Evolutionary conservation across 495 filamentous ascomycete genomes (phyloP), one percentile per base, ranked within the genome.

Genomic region (Hypoxylon fuscum): DNA sequence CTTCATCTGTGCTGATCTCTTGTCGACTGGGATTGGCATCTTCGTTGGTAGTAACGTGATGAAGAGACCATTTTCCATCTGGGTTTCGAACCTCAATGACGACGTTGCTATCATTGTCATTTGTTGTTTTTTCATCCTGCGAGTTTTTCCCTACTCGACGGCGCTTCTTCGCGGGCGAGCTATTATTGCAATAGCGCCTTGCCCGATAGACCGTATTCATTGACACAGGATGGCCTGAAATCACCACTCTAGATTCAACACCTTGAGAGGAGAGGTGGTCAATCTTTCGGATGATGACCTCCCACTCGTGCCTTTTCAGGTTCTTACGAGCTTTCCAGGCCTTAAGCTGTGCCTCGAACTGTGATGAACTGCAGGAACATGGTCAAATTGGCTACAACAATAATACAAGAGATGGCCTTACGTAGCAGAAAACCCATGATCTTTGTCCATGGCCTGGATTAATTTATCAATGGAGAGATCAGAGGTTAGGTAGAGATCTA

Each of bases 311-410:
- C 0, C 14, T 44, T 53, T 51, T 59, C 11, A 69, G n/a, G 12
- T 69, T 66, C 54, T 69, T 69, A 20, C 57, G 66, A 14, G 54
- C 62, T 1, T 52, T 40, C 66, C 62, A 69, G 7, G 18, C 8
- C 29, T 37, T 65, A 4, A 66, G 31, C 25, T 60, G 48, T n/a
- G 57, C 31, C 12, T 66, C 53, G 17, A 51, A 66, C 17, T 69
- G 66, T n/a, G 66, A 58, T 15, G 25, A 10, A 23, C 41, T 56
- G n/a, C 4, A 9, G 2, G 10, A 23, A 14, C 0, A 11, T 17
- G 3, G 31, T 60, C 2, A 59, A 45, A 25, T 10, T 6, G 10
- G 14, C 6, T 20, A 12, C 0, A 14, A 1, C 9, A 35, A 6
- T 11, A 20, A 0, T 27, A 12, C 11, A 3, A 48, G 6, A 38